These are phyloP conservation scores for Pestalotiopsis sp. DNA, from an alignment of 2,329 filamentous ascomycete genomes.

Conservation along the genomic window DNA sequence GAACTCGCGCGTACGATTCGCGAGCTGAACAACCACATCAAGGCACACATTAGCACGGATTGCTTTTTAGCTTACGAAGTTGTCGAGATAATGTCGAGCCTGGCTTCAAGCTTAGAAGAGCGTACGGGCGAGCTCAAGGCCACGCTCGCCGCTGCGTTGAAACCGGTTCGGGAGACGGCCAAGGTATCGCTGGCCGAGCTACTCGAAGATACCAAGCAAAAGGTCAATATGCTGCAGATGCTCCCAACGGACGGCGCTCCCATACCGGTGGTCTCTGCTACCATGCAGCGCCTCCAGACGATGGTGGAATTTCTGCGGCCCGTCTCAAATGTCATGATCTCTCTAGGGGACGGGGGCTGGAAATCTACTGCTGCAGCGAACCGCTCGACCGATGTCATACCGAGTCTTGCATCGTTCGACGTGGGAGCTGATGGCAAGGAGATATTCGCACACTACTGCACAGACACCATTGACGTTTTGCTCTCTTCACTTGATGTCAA, in stretches of 20 bases:
- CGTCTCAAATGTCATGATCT: conserved; percentile 87
- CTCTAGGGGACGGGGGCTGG: conserved; percentile 93
- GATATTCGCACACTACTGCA: conserved; percentile 86
- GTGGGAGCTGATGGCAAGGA: conserved; percentile 85
- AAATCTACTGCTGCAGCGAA: conserved; percentile 53
- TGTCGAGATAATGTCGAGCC: conserved; percentile 81
- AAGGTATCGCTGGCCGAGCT: conserved; percentile 84
- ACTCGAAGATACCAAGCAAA: conserved; percentile 79
- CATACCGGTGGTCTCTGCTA: conserved; percentile 77
- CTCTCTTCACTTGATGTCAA: conserved; percentile 77
- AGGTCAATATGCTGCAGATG: conserved; percentile 64
- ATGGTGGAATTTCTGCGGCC: conserved; percentile 87
- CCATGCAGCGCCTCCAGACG: conserved; percentile 82
- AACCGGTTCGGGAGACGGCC: conserved; percentile 88
- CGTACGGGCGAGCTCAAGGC: conserved; percentile 85
- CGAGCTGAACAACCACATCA: conserved; percentile 89
- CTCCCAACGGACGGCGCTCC: conserved; percentile 80
- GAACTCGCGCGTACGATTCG: conserved; percentile 85
- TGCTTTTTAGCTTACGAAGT: conserved; percentile 96
- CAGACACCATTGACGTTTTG: conserved; percentile 84
- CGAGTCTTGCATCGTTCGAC: conserved; percentile 79
- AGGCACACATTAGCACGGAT: conserved; percentile 82
- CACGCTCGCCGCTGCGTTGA: conserved; percentile 80
- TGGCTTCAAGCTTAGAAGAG: conserved; percentile 79
- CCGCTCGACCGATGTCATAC: conserved; percentile 64